These are phyloP conservation scores for Mortierella antarctica DNA, from an alignment of 192 early-diverging fungal genomes.

Conservation along the genomic window DNA sequence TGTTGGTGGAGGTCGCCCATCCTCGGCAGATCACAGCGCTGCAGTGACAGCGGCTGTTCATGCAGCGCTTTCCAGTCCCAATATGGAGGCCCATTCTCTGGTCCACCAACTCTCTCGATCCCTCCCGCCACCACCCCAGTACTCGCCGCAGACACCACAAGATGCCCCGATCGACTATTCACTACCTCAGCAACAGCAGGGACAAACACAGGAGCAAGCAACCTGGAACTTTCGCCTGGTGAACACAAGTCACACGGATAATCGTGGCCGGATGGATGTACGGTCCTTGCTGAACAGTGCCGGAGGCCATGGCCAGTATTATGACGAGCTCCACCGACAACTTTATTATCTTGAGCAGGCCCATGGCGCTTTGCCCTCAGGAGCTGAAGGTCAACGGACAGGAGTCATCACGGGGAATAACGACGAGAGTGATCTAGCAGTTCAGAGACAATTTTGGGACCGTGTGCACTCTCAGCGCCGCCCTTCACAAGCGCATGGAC, in stretches of 20 bases:
- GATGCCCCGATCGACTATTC: not conserved
- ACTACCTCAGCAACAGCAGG: too few species aligned
- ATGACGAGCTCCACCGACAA: not conserved
- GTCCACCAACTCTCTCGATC: conserved; percentile 5
- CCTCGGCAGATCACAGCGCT: too few species aligned
- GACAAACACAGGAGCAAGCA: not conserved
- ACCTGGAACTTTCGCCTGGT: conserved; percentile 7
- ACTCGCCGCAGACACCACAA: not conserved
- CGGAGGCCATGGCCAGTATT: not conserved
- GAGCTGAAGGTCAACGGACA: not conserved
- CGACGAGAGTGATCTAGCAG: too few species aligned
- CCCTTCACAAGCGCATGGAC: too few species aligned
- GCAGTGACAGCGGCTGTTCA: too few species aligned
- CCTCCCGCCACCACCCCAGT: not conserved
- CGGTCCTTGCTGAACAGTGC: too few species aligned
- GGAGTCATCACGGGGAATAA: not conserved
- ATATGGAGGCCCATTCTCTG: not conserved
- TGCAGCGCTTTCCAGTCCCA: not conserved
- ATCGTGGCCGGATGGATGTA: not conserved
- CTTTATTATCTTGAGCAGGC: not conserved
- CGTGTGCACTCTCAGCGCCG: too few species aligned
- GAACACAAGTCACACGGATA: conserved; percentile 1
- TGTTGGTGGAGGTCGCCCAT: too few species aligned
- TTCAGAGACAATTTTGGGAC: too few species aligned
- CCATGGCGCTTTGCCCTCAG: not conserved